Evolutionary conservation across 345 rosid genomes (phyloP).

Genomic region (Salix purpurea): DNA sequence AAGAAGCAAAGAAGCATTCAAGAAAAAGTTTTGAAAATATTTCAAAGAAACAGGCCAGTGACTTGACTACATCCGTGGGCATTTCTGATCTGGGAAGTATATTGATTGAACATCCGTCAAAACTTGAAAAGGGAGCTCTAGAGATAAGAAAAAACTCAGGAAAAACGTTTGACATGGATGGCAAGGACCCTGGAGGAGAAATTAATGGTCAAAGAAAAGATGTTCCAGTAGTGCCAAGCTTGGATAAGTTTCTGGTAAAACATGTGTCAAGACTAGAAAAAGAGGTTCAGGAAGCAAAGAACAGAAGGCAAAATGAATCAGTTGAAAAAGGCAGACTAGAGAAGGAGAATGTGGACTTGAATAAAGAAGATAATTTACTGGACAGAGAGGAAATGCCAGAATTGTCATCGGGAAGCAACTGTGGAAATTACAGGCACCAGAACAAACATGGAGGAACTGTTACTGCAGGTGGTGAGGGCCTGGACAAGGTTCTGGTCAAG

Average conservation of each 20-base stretch:
- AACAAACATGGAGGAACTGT: slow-evolving; percentile 11
- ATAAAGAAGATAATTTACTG: slow-evolving; percentile 13
- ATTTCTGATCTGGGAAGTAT: slow-evolving; percentile 48
- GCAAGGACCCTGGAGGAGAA: slow-evolving; percentile 26
- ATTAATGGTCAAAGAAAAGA: slow-evolving; percentile 11
- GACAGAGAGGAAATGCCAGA: slow-evolving; percentile 5
- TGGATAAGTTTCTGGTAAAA: slow-evolving; percentile 69
- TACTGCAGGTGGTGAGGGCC: slow-evolving; percentile 10
- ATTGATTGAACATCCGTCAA: slow-evolving; percentile 40
- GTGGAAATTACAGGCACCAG: slow-evolving; percentile 30
- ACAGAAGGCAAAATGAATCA: slow-evolving; percentile 35
- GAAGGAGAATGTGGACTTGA: slow-evolving; percentile 58
- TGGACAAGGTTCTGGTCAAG: slow-evolving; percentile 29
- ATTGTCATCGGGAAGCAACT: slow-evolving; percentile 27
- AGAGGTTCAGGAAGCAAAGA: slow-evolving; percentile 77
- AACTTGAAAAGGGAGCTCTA: slow-evolving; percentile 42
- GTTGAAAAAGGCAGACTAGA: slow-evolving; percentile 13
- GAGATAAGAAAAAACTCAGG: slow-evolving; percentile 31
- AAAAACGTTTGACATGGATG: slow-evolving; percentile 24
- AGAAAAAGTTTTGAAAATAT: slow-evolving; percentile 16
- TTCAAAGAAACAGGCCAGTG: slow-evolving; percentile 22
- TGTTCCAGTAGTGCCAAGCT: slow-evolving; percentile 49
- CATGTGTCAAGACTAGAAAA: slow-evolving; percentile 74
- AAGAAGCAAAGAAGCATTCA: slow-evolving; percentile 47
- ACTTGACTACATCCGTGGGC: slow-evolving; percentile 24